Conservation (phyloP, 441 rosid genomes). For the Corymbia calophylla region DNA sequence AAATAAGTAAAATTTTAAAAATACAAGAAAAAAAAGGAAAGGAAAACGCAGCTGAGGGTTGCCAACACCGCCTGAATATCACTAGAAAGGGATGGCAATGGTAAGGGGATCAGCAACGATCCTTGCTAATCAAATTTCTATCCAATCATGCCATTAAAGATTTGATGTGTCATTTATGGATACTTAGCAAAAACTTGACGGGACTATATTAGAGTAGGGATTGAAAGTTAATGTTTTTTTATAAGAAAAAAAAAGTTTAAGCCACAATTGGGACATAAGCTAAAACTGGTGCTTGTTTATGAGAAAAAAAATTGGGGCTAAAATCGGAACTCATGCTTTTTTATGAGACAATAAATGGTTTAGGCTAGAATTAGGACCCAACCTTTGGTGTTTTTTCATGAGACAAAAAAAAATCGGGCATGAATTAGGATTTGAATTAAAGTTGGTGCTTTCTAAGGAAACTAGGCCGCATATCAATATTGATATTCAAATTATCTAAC, state of each 20-base stretch:
- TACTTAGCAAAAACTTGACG: not conserved
- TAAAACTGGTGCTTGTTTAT: no score
- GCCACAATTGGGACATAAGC: no score
- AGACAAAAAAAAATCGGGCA: fast-evolving
- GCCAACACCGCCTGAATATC: not conserved
- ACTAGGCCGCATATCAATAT: fast-evolving
- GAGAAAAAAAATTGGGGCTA: not conserved
- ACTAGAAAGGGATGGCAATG: fast-evolving
- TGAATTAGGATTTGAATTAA: no score
- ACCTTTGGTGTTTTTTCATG: no score
- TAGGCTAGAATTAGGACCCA: fast-evolving
- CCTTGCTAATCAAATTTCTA: not conserved
- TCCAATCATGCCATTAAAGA: not conserved
- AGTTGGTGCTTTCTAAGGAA: not conserved
- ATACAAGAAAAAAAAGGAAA: no score
- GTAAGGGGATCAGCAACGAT: not conserved
- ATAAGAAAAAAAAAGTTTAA: no score
- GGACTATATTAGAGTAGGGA: no score
- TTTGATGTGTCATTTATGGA: not conserved
- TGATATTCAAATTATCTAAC: no score
- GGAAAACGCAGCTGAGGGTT: not conserved
- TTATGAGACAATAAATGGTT: no score
- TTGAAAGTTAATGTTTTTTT: not conserved
- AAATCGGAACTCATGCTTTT: not conserved
- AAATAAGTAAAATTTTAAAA: no score